Percentiles rank a stretch among this genome's conserved stretches.
Conservation (phyloP, 1,139 yeast genomes). For the Nakaseomyces sp. region DNA sequence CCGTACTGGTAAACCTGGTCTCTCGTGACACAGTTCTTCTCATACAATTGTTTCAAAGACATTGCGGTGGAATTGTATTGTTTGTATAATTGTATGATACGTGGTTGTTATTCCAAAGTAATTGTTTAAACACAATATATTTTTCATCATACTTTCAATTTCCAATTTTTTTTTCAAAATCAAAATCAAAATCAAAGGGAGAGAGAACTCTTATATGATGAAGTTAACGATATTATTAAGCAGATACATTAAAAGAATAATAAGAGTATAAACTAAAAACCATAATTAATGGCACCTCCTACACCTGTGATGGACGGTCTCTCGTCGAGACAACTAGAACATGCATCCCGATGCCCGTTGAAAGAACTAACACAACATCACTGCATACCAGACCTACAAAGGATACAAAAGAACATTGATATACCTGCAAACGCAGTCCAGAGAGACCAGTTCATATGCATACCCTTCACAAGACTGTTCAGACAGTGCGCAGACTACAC, state of each 20-base stretch:
- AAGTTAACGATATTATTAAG: too few relatives aligned
- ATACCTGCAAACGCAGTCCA: background rate
- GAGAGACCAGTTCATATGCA: conserved; percentile 7
- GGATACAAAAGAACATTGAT: background rate
- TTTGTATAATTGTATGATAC: too few relatives aligned
- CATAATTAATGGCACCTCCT: conserved; percentile 20
- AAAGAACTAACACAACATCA: conserved; percentile 12
- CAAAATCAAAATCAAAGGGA: too few relatives aligned
- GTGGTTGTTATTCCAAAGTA: too few relatives aligned
- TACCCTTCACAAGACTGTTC: conserved; percentile 14
- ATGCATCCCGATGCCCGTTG: conserved; percentile 6
- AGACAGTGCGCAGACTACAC: conserved; percentile 8
- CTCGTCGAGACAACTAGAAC: background rate
- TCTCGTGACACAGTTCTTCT: conserved; percentile 29
- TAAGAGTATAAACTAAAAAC: background rate
- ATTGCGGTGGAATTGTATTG: background rate
- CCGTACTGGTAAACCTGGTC: conserved; percentile 59
- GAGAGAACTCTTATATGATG: too few relatives aligned
- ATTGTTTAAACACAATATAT: too few relatives aligned
- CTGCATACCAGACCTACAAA: conserved; percentile 8
- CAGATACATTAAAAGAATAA: background rate
- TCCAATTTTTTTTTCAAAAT: too few relatives aligned
- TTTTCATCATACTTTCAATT: background rate
- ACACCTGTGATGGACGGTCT: conserved; percentile 7
- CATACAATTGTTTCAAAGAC: background rate